Conservation (phyloP, 192 early-diverging fungal genomes). For the Neocallimastix lanati region DNA sequence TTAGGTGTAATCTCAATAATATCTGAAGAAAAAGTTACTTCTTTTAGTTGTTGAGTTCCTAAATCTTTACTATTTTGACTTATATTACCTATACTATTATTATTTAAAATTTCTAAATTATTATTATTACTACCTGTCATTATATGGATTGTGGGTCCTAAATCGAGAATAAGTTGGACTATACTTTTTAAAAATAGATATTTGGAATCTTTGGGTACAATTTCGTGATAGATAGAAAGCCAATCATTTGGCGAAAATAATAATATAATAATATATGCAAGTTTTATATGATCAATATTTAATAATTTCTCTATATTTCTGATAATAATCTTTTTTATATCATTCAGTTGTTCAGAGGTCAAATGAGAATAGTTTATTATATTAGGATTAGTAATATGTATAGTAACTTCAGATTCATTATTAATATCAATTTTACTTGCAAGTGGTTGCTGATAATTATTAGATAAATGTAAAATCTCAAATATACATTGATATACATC, state of each 20-base stretch:
- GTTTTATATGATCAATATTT: not conserved
- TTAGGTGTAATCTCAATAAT: not conserved
- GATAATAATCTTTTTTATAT: not conserved
- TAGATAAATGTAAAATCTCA: not conserved
- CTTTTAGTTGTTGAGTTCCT: not conserved
- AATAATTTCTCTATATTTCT: not conserved
- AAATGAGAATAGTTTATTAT: not conserved
- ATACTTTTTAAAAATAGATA: not conserved
- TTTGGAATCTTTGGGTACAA: not conserved
- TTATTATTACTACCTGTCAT: not conserved
- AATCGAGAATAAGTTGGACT: not conserved
- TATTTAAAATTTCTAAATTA: not conserved
- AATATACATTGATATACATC: not conserved
- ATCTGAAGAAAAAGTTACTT: not conserved
- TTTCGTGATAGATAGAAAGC: not conserved
- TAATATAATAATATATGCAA: not conserved
- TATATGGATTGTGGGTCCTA: not conserved
- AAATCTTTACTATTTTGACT: not conserved
- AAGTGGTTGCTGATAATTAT: not conserved
- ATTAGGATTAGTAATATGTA: not conserved
- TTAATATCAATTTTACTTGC: not conserved
- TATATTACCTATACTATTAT: not conserved
- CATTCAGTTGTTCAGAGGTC: not conserved
- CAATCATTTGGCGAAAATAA: not conserved
- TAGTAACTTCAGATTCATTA: not conserved